Conservation (phyloP, 441 rosid genomes). For the Eutrema salsugineum region DNA sequence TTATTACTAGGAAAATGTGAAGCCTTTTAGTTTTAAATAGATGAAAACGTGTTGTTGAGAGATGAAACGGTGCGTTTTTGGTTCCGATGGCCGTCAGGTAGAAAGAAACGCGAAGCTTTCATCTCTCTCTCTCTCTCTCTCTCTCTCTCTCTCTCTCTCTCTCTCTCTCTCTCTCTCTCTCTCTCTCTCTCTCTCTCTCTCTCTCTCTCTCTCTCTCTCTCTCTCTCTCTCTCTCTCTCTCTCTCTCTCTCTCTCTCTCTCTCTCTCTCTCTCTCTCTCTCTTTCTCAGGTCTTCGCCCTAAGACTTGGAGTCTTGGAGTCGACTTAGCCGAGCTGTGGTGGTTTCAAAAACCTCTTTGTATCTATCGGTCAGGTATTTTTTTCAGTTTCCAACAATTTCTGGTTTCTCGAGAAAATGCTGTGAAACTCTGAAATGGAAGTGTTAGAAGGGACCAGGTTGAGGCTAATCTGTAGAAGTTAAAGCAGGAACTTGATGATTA, state of each 20-base stretch:
- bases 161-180: no score
- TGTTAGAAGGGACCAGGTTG: background rate
- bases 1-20: background rate
- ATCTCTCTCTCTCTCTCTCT: no score
- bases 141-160: no score
- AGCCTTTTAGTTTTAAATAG: background rate
- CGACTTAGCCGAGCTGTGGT: slow-evolving; percentile 9
- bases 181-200: no score
- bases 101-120: background rate
- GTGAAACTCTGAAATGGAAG: background rate
- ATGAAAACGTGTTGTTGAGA: background rate
- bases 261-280: no score
- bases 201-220: no score
- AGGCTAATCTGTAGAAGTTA: background rate
- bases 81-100: slow-evolving; percentile 6
- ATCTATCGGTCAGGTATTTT: background rate
- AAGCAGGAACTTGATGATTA: background rate
- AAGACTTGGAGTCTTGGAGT: slow-evolving; percentile 9
- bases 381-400: background rate
- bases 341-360: background rate
- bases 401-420: slow-evolving; percentile 9
- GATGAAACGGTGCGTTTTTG: background rate
- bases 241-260: no score
- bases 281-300: slow-evolving; percentile 24
- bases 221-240: no score